Conservation (phyloP, 2,329 filamentous ascomycete genomes). For the Didymellaceae sp. region DNA sequence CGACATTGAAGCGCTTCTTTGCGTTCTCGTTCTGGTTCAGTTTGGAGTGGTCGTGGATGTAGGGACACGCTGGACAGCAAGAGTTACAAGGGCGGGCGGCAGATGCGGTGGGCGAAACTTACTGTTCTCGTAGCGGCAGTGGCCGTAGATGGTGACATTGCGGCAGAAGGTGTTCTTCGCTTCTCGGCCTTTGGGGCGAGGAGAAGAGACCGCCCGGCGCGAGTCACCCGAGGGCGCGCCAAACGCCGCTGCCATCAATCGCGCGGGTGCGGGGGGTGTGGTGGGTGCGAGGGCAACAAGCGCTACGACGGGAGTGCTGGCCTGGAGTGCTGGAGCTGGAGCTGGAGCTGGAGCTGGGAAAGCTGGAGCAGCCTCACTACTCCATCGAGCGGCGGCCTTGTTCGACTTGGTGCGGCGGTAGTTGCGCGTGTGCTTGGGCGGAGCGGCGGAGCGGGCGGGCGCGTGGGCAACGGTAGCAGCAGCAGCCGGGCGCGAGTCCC, state of each 20-base stretch:
- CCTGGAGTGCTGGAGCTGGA: too few species aligned
- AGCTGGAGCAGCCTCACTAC: constrained; percentile 26
- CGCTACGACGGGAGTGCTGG: constrained; percentile 11
- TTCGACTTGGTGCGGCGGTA: constrained; percentile 36
- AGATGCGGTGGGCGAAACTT: constrained; percentile 25
- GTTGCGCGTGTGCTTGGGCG: constrained; percentile 38
- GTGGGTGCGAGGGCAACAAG: constrained; percentile 21
- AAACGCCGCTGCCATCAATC: constrained; percentile 48
- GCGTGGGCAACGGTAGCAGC: too few species aligned
- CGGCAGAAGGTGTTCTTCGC: constrained; percentile 88
- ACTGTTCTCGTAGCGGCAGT: constrained; percentile 90
- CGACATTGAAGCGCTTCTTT: constrained; percentile 88
- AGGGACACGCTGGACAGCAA: constrained; percentile 69
- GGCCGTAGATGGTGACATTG: constrained; percentile 91
- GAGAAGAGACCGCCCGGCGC: constrained; percentile 51
- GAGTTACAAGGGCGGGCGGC: constrained; percentile 26
- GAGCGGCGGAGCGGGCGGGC: constrained; percentile 27
- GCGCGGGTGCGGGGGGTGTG: background rate
- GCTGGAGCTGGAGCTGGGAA: too few species aligned
- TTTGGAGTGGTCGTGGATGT: constrained; percentile 83
- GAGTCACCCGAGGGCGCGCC: constrained; percentile 48
- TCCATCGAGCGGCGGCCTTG: constrained; percentile 39
- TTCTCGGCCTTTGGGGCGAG: constrained; percentile 57
- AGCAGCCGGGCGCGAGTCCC: constrained; percentile 37
- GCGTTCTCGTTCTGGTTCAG: constrained; percentile 59